phyloP scores from a whole-genome alignment of 257 asterid species.

The Plantago major region DNA sequence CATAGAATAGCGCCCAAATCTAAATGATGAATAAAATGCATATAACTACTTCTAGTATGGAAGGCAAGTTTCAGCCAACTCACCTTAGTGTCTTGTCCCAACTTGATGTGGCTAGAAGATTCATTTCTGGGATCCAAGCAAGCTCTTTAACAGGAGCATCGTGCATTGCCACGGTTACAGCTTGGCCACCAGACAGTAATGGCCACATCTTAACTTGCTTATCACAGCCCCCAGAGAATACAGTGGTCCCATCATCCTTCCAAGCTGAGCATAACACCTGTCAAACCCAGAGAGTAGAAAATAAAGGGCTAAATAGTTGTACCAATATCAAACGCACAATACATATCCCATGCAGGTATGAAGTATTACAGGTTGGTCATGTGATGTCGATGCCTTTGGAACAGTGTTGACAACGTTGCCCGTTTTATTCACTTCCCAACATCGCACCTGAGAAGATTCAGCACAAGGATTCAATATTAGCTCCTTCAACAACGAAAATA shows the following conservation, averaged over 20 bases:
- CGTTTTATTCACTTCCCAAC: slow-evolving; percentile 79
- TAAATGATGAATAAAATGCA: no score
- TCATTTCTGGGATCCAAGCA: slow-evolving; percentile 95
- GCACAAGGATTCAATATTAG: slow-evolving; percentile 12
- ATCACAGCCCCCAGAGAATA: slow-evolving; percentile 98
- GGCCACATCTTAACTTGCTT: slow-evolving; percentile 99
- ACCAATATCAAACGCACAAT: background rate
- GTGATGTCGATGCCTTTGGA: slow-evolving; percentile 79
- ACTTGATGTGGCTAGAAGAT: slow-evolving; percentile 81
- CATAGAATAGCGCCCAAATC: no score
- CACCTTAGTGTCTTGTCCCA: slow-evolving; percentile 94
- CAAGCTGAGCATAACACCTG: slow-evolving; percentile 93
- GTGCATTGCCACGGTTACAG: slow-evolving; percentile 88
- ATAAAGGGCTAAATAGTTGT: background rate
- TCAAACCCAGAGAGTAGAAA: slow-evolving; percentile 10
- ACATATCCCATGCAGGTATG: background rate
- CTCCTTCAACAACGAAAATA: slow-evolving; percentile 4
- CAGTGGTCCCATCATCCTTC: slow-evolving; percentile 97
- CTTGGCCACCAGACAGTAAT: slow-evolving; percentile 62
- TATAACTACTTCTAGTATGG: no score
- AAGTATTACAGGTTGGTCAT: slow-evolving; percentile 78
- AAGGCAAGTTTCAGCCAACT: slow-evolving; percentile 20
- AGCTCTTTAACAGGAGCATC: slow-evolving; percentile 91
- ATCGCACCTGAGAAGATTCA: slow-evolving; percentile 60
- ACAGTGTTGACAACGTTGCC: slow-evolving; percentile 53